A percentile compares a stretch with the other conserved stretches of the same genome.
Conservation (phyloP, 345 rosid species). For the Lepidium africanum region DNA sequence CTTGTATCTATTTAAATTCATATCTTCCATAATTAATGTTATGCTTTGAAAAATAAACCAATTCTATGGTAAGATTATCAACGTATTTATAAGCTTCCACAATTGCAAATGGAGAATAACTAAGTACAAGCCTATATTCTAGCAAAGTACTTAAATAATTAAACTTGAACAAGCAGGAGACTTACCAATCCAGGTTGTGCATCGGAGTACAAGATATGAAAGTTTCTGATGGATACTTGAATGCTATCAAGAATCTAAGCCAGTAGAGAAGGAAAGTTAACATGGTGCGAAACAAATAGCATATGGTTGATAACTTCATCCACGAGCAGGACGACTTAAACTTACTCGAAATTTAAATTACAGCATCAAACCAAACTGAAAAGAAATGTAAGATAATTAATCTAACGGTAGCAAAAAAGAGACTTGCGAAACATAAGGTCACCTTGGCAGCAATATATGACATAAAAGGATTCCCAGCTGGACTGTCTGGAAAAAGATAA, state of each 20-base stretch:
- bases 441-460: conserved; percentile 87
- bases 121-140: conserved; percentile 1
- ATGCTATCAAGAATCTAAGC: conserved; percentile 78
- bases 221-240: conserved; percentile 70
- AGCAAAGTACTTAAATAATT: background rate
- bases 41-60: background rate
- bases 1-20: background rate
- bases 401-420: background rate
- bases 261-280: conserved; percentile 12
- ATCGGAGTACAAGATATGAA: conserved; percentile 58
- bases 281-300: background rate
- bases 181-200: conserved; percentile 51
- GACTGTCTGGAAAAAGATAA: conserved; percentile 48
- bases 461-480: conserved; percentile 60
- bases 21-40: conserved; percentile 6
- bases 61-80: background rate
- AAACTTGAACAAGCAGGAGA: conserved; percentile 1
- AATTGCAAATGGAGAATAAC: background rate
- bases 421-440: background rate
- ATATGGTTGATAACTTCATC: background rate
- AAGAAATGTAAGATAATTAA: background rate
- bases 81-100: background rate
- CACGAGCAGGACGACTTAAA: background rate
- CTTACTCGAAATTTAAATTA: background rate
- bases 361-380: background rate